Evolutionary conservation across 2,329 filamentous ascomycete species (phyloP).

Genomic region (Penicillium thymicola): DNA sequence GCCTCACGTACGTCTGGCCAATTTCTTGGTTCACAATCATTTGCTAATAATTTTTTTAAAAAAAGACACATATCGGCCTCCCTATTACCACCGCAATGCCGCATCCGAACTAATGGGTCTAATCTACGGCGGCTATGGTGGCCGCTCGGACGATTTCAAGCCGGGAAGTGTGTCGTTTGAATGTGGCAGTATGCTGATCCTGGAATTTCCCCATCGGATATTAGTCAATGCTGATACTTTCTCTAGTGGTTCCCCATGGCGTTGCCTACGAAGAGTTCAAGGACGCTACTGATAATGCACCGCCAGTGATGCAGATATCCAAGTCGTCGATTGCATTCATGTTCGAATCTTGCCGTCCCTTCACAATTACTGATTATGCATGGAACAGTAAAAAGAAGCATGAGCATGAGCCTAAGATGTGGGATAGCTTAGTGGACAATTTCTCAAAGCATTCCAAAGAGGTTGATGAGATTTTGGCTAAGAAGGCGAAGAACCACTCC

Average conservation of each 20-base stretch:
- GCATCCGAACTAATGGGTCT: constrained; percentile 41
- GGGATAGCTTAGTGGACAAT: constrained; percentile 54
- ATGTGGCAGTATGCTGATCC: constrained; percentile 29
- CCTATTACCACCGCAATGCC: constrained; percentile 44
- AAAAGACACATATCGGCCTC: constrained; percentile 40
- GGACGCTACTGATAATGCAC: constrained; percentile 25
- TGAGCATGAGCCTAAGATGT: constrained; percentile 52
- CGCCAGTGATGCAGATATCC: constrained; percentile 32
- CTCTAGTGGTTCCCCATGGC: constrained; percentile 35
- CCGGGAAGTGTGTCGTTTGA: constrained; percentile 37
- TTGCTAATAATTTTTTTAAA: not conserved
- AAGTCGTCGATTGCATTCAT: constrained; percentile 35
- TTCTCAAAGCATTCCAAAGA: constrained; percentile 49
- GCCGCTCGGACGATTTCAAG: constrained; percentile 35
- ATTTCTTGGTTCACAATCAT: not conserved
- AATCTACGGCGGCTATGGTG: constrained; percentile 35
- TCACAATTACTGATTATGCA: constrained; percentile 37
- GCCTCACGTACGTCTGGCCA: constrained; percentile 30
- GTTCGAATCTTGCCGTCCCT: constrained; percentile 36
- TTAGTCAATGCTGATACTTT: not conserved
- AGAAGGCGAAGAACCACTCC: constrained; percentile 23
- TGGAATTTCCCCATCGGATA: not conserved
- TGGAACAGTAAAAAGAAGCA: constrained; percentile 41
- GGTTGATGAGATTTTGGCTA: constrained; percentile 45
- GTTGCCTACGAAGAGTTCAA: constrained; percentile 37